phyloP scores from a whole-genome alignment of 495 filamentous ascomycete species.

The Niebla homalea region DNA sequence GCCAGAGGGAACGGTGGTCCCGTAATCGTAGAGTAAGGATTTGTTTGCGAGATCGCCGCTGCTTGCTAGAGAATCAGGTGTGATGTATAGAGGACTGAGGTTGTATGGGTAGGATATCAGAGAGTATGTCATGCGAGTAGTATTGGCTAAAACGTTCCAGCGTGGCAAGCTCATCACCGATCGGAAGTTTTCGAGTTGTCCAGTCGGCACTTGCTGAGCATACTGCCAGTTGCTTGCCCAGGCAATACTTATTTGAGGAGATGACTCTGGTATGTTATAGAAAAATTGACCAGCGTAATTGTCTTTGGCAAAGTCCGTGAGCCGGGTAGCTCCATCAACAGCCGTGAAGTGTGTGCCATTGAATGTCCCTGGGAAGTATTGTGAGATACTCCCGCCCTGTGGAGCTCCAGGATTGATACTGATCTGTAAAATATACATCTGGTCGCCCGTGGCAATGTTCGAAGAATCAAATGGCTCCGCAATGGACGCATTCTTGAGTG shows the following conservation, averaged over 20 bases:
- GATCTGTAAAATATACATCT: slow-evolving; percentile 35
- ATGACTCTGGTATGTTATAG: slow-evolving; percentile 28
- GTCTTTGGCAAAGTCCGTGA: slow-evolving; percentile 44
- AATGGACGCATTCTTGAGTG: slow-evolving; percentile 21
- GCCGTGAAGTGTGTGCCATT: slow-evolving; percentile 36
- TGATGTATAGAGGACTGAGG: slow-evolving; percentile 21
- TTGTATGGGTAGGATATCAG: slow-evolving; percentile 29
- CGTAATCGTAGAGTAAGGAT: slow-evolving; percentile 28
- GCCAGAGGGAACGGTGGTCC: slow-evolving; percentile 23
- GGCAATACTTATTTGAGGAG: slow-evolving; percentile 32
- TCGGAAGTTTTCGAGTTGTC: slow-evolving; percentile 34
- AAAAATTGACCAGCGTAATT: slow-evolving; percentile 45
- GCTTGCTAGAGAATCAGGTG: slow-evolving; percentile 15
- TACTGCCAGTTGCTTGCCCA: slow-evolving; percentile 56
- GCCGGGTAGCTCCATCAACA: slow-evolving; percentile 25
- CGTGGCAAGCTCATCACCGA: slow-evolving; percentile 38
- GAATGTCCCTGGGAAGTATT: slow-evolving; percentile 39
- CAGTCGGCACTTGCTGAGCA: slow-evolving; percentile 34
- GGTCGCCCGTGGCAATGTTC: slow-evolving; percentile 15
- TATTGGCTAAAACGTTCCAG: slow-evolving; percentile 29
- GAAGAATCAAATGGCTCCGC: slow-evolving; percentile 12
- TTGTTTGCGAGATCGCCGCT: slow-evolving; percentile 23
- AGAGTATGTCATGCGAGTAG: slow-evolving; percentile 29
- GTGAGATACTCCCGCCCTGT: slow-evolving; percentile 34
- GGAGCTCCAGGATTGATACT: slow-evolving; percentile 46